Evolutionary conservation across 495 filamentous ascomycete genomes (phyloP), one percentile per base, ranked within the genome.

Genomic region (Aspergillus funiculosus): DNA sequence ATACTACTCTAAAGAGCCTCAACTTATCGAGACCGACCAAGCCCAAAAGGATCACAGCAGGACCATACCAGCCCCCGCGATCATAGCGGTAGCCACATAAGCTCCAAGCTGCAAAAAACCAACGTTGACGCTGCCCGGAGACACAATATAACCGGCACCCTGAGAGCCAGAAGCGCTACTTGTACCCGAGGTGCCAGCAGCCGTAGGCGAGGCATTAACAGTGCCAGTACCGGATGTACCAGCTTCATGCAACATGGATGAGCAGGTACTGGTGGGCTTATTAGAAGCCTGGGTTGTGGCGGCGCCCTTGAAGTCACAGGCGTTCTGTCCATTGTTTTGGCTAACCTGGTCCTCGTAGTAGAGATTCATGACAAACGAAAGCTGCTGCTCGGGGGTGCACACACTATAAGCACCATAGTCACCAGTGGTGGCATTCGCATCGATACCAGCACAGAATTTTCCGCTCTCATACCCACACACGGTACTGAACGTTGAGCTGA

Each of bases 321-420:
- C 82, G 24, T 60, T 53, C 18, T 64, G 51, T 37, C 64, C 70
- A 27, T 68, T 70, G 34, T 58, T 58, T 30, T 71, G 60, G 13
- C 40, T 48, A 8, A 67, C 66, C 66, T 86, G 80, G 52, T 66
- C 62, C 30, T 80, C 61, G 66, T 90, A 91, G 74, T 94, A 97
- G 32, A 64, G 59, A 64, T 95, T 81, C 52, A 96, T 77, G 22
- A 80, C 86, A 57, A 78, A 92, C 31, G 80, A 82, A 10, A 96
- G 79, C 68, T 91, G 78, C 61, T 94, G 76, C 50, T 73, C 77
- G 52, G 78, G 51, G 47, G 71, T 77, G 75, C 92, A 97, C 77
- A 92, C 87, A 58, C 81, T 79, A 69, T 88, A 95, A 7, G 87
- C 80, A 27, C 91, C 91, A 60, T 89, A 97, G 5, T 72, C 69